A percentile compares a stretch with the other conserved stretches of the same genome.
These are phyloP conservation scores for Austropuccinia psidii DNA, from an alignment of 1,284 basidiomycete genomes.

Conservation along the genomic window DNA sequence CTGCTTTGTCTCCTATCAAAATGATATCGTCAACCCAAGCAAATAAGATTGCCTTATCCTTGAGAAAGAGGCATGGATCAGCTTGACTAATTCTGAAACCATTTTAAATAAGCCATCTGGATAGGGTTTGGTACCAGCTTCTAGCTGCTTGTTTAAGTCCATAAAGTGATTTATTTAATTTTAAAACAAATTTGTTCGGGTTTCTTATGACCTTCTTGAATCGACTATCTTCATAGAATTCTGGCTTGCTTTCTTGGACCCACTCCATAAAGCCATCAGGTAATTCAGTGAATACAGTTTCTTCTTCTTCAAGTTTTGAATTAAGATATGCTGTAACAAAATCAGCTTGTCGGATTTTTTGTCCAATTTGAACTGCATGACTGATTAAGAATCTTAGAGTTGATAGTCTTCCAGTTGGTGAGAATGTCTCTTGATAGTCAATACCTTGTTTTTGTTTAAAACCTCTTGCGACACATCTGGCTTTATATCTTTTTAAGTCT, in stretches of 20 bases:
- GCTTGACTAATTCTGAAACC: not conserved
- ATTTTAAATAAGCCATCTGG: not conserved
- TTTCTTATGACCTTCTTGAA: not conserved
- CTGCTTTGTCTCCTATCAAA: conserved; percentile 4
- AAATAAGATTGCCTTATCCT: not conserved
- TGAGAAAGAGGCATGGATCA: not conserved
- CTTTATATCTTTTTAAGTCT: conserved; percentile 14
- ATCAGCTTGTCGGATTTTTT: conserved; percentile 11
- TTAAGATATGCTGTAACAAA: conserved; percentile 28
- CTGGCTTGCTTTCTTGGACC: conserved; percentile 15
- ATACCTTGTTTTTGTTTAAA: conserved; percentile 25
- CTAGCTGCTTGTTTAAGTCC: not conserved
- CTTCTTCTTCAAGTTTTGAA: not conserved
- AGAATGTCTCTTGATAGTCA: conserved; percentile 25
- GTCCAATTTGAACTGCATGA: not conserved
- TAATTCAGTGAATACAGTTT: conserved; percentile 5
- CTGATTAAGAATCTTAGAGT: not conserved
- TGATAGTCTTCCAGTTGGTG: not conserved
- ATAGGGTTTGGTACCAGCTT: not conserved
- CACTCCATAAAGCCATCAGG: conserved; percentile 25
- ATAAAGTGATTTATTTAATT: conserved; percentile 20
- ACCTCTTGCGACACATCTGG: conserved; percentile 11
- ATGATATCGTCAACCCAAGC: conserved; percentile 27
- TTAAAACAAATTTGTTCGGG: not conserved
- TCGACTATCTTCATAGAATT: not conserved